phyloP scores from a whole-genome alignment of 257 asterid genomes.

The Nyctanthes arbortristis region DNA sequence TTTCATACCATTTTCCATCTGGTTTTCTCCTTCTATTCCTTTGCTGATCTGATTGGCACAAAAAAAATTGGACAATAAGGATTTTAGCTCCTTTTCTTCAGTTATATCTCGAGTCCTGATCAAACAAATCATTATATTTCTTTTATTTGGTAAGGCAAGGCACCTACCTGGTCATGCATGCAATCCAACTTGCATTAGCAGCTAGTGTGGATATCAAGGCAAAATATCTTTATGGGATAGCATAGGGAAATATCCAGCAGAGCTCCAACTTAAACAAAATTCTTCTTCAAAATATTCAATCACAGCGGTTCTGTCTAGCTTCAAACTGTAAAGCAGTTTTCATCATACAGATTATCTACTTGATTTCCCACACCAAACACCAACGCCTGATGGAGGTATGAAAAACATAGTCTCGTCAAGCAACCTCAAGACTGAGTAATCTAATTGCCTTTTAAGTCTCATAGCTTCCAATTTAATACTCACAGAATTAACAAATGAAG shows the following conservation, averaged over 20 bases:
- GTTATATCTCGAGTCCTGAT: background rate
- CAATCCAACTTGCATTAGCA: background rate
- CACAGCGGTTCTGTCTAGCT: background rate
- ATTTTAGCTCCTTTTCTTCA: background rate
- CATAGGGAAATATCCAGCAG: background rate
- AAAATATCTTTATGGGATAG: background rate
- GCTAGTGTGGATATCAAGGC: background rate
- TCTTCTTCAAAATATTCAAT: background rate
- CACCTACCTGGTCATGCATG: background rate
- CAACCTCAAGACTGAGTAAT: background rate
- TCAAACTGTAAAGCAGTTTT: background rate
- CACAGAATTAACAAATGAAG: too few relatives aligned
- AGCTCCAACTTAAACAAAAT: background rate
- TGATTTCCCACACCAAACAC: background rate
- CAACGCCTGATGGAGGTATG: background rate
- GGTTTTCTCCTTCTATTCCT: background rate
- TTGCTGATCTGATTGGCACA: background rate
- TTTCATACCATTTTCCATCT: conserved; percentile 7
- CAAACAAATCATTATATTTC: background rate
- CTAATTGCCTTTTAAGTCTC: too few relatives aligned
- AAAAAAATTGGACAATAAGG: background rate
- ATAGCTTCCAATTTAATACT: too few relatives aligned
- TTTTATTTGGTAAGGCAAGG: background rate
- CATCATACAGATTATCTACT: conserved; percentile 1
- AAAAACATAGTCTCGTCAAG: background rate